A percentile compares a stretch with the other conserved stretches of the same genome.
phyloP scores from a whole-genome alignment of 2,329 filamentous ascomycete genomes.

The Xylaria digitata region DNA sequence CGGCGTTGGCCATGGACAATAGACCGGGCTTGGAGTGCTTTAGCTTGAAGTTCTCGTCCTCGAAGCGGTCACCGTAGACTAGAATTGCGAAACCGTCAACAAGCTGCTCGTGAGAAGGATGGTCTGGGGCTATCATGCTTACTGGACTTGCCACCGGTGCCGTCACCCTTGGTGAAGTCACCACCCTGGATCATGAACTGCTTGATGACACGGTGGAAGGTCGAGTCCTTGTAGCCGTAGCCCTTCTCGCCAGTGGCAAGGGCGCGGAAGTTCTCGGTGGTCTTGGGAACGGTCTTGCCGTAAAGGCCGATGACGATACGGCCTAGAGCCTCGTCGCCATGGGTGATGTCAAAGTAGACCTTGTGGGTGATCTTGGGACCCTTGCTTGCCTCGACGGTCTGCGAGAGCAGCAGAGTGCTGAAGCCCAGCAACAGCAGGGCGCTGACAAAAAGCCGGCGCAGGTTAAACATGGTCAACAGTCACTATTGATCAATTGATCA shows the following conservation, averaged over 20 bases:
- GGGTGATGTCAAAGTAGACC: constrained; percentile 87
- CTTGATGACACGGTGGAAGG: constrained; percentile 92
- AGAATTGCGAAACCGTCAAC: constrained; percentile 35
- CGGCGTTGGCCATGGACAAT: constrained; percentile 87
- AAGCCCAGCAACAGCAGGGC: constrained; percentile 61
- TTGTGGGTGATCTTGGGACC: constrained; percentile 97
- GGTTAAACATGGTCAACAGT: constrained; percentile 73
- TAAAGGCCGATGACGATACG: constrained; percentile 85
- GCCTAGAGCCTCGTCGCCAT: constrained; percentile 79
- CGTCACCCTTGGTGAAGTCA: constrained; percentile 85
- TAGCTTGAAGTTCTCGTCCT: constrained; percentile 95
- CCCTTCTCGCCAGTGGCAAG: constrained; percentile 88
- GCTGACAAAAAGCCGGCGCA: constrained; percentile 77
- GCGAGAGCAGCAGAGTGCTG: constrained; percentile 61
- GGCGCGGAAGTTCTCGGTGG: constrained; percentile 78
- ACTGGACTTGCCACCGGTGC: constrained; percentile 88
- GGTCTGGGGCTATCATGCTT: constrained; percentile 52
- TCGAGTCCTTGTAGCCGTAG: constrained; percentile 83
- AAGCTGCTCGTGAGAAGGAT: background rate
- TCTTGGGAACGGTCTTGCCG: constrained; percentile 87
- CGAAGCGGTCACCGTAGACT: constrained; percentile 86
- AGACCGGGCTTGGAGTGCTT: constrained; percentile 89
- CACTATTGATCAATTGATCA: constrained; percentile 23
- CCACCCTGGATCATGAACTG: constrained; percentile 92
- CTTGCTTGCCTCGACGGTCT: constrained; percentile 78